Base-by-base conservation (phyloP, 768 basidiomycete species). In the Mycena polygramma region DNA sequence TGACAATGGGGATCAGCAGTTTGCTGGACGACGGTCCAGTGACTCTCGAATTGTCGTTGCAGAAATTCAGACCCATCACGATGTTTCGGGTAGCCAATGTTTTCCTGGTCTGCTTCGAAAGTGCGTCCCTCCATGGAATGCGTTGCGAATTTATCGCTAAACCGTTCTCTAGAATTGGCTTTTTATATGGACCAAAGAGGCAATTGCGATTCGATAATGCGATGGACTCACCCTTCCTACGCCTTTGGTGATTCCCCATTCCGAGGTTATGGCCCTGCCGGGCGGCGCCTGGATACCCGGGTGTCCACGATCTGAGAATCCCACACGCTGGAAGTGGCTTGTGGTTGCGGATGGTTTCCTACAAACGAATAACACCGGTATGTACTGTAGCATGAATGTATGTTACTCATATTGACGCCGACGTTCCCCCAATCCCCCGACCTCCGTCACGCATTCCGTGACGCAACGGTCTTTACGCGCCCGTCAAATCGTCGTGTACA, bases 181-280 rank as follows among this genome's bases (percentile, higher is more conserved):
- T 93, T 94, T 79, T 93, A 92, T 76, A 90, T 94, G 74, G 91
- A 94, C 80, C 90, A 90, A 79, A 90, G 86, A 58, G 93, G 93
- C 2, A 91, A 89, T n/a, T 87, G 81, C 91, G 66, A 89, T 91
- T n/a, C 83, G 88, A 36, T 91, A 80, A 88, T 94, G 30, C 85
- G 89, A 69, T 94, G 93, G 93, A 91, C 93, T 74, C 91, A 91
- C 8, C 79, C 83, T 26, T 91, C 93, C 0, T 88, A 88, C 10
- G 86, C 87, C 41, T 93, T 94, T 73, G 93, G 92, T 93, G 69
- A 77, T n/a, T n/a, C n/a, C n/a, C n/a, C n/a, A n/a, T n/a, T n/a
- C n/a, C n/a, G n/a, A n/a, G n/a, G n/a, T n/a, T n/a, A n/a, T n/a
- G n/a, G n/a, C n/a, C n/a, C n/a, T n/a, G n/a, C n/a, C n/a, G n/a